phyloP scores from a whole-genome alignment of 129 eudicot species.

The Tagetes erecta region DNA sequence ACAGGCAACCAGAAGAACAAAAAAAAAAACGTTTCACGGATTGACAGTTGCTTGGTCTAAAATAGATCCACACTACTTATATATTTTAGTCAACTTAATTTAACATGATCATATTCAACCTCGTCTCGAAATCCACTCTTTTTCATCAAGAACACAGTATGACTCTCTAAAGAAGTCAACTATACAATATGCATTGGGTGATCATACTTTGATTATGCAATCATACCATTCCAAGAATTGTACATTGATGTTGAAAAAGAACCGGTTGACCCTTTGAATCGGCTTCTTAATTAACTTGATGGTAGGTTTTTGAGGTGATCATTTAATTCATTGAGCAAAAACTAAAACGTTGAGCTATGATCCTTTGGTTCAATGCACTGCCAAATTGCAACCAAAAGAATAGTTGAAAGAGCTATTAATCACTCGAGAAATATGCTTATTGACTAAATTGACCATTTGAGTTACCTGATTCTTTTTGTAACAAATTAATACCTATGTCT shows the following conservation, averaged over 20 bases:
- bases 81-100: neutral
- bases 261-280: neutral
- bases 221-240: neutral
- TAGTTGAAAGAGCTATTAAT: neutral
- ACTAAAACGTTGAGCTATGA: neutral
- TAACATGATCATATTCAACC: neutral
- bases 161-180: neutral
- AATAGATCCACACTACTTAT: too few species aligned
- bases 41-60: too few species aligned
- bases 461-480: too few species aligned
- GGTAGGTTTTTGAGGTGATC: neutral
- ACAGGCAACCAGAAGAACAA: too few species aligned
- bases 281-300: neutral
- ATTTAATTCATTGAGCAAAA: neutral
- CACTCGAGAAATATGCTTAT: neutral
- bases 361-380: neutral
- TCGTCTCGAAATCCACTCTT: neutral
- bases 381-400: neutral
- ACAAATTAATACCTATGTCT: too few species aligned
- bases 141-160: neutral
- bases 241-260: neutral
- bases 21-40: too few species aligned
- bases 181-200: neutral
- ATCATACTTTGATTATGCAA: neutral
- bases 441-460: too few species aligned